Evolutionary conservation across 2,329 filamentous ascomycete species (phyloP), one percentile per base, ranked within the genome.

Genomic region (Torrubiella hemipterigena): DNA sequence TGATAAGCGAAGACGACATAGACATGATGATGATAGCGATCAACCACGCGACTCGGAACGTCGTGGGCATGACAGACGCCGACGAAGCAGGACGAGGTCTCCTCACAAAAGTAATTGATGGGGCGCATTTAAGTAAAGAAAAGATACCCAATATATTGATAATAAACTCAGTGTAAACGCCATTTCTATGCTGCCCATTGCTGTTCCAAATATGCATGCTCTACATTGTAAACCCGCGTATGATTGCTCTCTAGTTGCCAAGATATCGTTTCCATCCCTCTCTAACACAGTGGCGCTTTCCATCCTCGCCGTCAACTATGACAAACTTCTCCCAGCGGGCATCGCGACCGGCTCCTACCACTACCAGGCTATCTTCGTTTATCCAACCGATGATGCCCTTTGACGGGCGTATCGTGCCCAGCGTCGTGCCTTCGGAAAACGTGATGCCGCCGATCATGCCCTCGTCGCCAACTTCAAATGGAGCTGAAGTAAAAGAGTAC

Each of bases 311-410:
- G 33, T 79, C 68, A n/a, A 67, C 67, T 31, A 93, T 61, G 14
- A 77, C 63, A 45, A 93, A 94, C 38, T 81, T 86, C 59, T 95
- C 86, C 85, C 87, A 95, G 30, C 81, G 68, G 12, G 81, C 81
- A 49, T 91, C 82, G 37, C 70, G 67, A 0, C 86, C 86, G 1
- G 83, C 81, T 4, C 86, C 81, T 30, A 93, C 64, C 1, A 93
- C 77, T 2, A 87, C 59, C 9, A 94, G 59, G 12, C 70, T 81
- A 15, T 73, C 63, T 40, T 94, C 81, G 41, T 75, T 68, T 8
- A 77, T 67, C 85, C 93, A 96, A 3, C 86, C 86, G 34, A 95
- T 69, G 7, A 91, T 60, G 0, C 91, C 91, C 51, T 93, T 94
- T 9, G 77, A 69, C 11, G 85, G 77, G 30, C 74, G 56, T 11